phyloP scores from a whole-genome alignment of 139 green algal species.

The Auxenochlorella pyrenoidosa region DNA sequence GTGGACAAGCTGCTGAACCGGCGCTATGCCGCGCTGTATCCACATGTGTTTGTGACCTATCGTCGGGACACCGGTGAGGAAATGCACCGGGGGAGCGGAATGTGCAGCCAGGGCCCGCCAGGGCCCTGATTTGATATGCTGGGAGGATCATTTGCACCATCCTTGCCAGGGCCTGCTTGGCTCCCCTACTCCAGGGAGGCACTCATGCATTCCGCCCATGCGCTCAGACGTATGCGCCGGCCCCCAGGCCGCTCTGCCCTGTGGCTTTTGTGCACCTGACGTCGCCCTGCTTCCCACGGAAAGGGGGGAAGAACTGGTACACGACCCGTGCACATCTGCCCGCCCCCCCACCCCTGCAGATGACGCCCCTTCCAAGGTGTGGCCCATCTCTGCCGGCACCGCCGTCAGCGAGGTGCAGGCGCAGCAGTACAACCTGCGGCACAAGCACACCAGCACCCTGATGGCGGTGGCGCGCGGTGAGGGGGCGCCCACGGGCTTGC shows the following conservation, averaged over 20 bases:
- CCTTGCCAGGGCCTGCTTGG: too few species aligned
- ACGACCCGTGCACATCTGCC: too few species aligned
- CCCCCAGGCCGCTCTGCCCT: too few species aligned
- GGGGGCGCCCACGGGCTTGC: too few species aligned
- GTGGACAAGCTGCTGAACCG: slow-evolving; percentile 47
- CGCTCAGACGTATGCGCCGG: too few species aligned
- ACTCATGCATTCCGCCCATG: background rate
- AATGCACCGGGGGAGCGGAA: too few species aligned
- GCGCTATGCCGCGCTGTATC: slow-evolving; percentile 42
- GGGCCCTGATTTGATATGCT: too few species aligned
- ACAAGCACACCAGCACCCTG: slow-evolving; percentile 43
- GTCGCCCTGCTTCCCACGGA: too few species aligned
- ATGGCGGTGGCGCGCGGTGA: slow-evolving; percentile 42
- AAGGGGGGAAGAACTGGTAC: too few species aligned
- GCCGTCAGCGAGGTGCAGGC: slow-evolving; percentile 19
- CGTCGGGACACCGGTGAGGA: slow-evolving; percentile 15
- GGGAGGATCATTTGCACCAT: too few species aligned
- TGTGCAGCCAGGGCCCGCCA: too few species aligned
- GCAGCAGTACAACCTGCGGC: slow-evolving; percentile 35
- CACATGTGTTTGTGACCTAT: slow-evolving; percentile 40
- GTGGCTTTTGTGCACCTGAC: too few species aligned
- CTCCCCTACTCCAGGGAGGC: background rate
- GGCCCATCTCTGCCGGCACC: slow-evolving; percentile 23
- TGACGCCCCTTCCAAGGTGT: slow-evolving; percentile 44
- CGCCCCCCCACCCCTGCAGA: background rate